A percentile compares a stretch with the other conserved stretches of the same genome.
Evolutionary conservation across 225 moss, liverwort and hornwort species (phyloP).

Genomic region (Pseudoscleropodium purum): DNA sequence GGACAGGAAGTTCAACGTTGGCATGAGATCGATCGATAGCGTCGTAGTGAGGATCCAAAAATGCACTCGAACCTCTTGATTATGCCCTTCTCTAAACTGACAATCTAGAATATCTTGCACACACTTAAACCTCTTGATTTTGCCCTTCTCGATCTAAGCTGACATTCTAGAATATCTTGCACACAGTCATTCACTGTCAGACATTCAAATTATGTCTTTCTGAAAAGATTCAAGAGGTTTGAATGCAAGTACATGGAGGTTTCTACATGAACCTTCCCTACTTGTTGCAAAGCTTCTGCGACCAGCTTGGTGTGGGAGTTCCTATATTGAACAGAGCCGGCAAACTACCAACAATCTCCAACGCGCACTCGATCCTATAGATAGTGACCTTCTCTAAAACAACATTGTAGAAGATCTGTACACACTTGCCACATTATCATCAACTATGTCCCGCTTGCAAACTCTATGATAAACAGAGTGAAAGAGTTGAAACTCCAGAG

Average conservation of each 20-base stretch:
- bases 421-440: neutral
- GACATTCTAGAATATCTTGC: neutral
- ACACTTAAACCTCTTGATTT: neutral
- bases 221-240: neutral
- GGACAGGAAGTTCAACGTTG: neutral
- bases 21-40: neutral
- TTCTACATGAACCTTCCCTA: neutral
- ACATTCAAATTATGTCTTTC: neutral
- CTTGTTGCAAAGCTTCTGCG: neutral
- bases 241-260: neutral
- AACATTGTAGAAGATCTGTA: no score
- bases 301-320: neutral
- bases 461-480: neutral
- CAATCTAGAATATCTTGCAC: neutral
- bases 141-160: neutral
- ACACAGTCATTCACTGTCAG: no score
- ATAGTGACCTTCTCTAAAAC: neutral
- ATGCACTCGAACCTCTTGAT: neutral
- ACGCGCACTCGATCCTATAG: neutral
- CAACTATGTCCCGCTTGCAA: neutral
- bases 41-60: neutral
- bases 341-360: neutral
- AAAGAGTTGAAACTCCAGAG: neutral
- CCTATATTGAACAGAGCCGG: neutral
- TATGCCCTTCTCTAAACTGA: neutral